A percentile compares a stretch with the other conserved stretches of the same genome.
phyloP scores from a whole-genome alignment of 331 rosid genomes.

The Arachis monticola region DNA sequence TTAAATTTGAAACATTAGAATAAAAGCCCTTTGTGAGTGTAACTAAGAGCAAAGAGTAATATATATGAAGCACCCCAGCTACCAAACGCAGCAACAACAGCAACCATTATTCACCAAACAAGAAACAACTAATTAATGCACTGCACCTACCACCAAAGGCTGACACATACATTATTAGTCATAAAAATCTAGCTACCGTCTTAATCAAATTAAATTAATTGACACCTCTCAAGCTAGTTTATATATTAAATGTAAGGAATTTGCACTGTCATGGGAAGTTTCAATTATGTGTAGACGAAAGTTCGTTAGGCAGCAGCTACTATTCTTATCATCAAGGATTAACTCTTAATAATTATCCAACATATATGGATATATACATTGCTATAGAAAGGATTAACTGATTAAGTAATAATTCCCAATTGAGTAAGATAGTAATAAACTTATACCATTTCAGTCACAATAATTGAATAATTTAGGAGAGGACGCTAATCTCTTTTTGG shows the following conservation, averaged over 20 bases:
- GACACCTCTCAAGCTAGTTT: neutral
- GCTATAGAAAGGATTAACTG: neutral
- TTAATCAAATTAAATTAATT: neutral
- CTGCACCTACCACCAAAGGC: conserved; percentile 38
- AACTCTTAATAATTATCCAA: neutral
- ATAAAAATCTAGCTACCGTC: neutral
- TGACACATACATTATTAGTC: neutral
- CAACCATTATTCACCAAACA: conserved; percentile 41
- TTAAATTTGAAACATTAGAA: no score
- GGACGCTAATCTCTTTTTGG: neutral
- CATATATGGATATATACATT: neutral
- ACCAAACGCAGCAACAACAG: conserved; percentile 22
- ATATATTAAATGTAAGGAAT: neutral
- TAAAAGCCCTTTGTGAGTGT: no score
- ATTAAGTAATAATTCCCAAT: neutral
- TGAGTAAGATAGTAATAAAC: neutral
- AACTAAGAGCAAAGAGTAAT: no score
- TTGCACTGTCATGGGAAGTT: neutral
- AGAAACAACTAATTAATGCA: conserved; percentile 35
- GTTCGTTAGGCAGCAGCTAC: neutral
- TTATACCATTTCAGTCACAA: neutral
- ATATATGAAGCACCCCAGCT: conserved; percentile 31
- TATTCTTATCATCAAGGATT: neutral
- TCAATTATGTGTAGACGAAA: neutral
- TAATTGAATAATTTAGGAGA: neutral